phyloP scores from a whole-genome alignment of 805 yeast species.

The Pichia rugopelliculosa region DNA sequence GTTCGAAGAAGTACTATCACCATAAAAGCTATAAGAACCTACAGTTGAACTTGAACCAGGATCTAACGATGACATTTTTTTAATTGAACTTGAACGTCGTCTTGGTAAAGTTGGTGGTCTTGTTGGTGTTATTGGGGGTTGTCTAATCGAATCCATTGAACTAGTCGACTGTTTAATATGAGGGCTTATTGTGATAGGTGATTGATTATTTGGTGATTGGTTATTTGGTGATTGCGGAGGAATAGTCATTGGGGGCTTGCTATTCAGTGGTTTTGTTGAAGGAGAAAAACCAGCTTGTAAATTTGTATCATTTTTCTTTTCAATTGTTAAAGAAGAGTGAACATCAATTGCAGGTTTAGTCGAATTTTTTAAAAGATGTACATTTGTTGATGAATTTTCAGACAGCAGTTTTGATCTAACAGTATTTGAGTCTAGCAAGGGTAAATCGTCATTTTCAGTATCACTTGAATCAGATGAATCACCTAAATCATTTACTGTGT shows the following conservation, averaged over 20 bases:
- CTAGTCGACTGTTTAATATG: not conserved
- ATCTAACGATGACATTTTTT: conserved; percentile 2
- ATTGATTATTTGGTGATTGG: not conserved
- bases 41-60: conserved; percentile 7
- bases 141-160: not conserved
- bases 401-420: not conserved
- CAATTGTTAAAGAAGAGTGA: not conserved
- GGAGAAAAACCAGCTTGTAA: not conserved
- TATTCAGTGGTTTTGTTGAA: not conserved
- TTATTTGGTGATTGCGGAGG: not conserved
- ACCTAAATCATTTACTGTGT: not conserved
- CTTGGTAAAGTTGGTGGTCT: not conserved
- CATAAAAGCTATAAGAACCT: not conserved
- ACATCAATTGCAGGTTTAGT: not conserved
- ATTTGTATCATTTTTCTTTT: not conserved
- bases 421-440: not conserved
- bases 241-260: not conserved
- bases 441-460: not conserved
- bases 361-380: not conserved
- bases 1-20: too few species aligned
- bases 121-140: not conserved
- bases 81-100: not conserved
- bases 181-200: too few species aligned
- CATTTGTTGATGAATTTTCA: not conserved
- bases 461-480: not conserved